A percentile compares a stretch with the other conserved stretches of the same genome.
Evolutionary conservation across 495 filamentous ascomycete genomes (phyloP).

Genomic region (Hypoxylon cercidicola): DNA sequence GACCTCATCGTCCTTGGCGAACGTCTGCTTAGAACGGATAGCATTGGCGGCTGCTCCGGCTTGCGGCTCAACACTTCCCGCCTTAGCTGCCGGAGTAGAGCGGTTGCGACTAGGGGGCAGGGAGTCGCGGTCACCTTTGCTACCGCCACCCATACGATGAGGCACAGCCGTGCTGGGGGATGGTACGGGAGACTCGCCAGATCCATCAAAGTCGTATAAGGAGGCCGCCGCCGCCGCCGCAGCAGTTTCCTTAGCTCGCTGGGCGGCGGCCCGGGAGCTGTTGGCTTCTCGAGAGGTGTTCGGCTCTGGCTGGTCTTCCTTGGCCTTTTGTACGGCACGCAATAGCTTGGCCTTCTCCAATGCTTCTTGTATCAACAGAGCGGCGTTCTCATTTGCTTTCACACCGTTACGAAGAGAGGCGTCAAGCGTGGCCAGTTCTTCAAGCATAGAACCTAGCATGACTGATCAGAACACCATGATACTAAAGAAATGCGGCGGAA

Average conservation of each 20-base stretch:
- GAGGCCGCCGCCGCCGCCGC: slow-evolving; percentile 49
- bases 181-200: slow-evolving; percentile 75
- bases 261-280: slow-evolving; percentile 43
- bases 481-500: background rate
- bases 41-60: slow-evolving; percentile 42
- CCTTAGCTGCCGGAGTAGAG: slow-evolving; percentile 56
- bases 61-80: slow-evolving; percentile 58
- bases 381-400: slow-evolving; percentile 51
- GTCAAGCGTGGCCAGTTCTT: slow-evolving; percentile 53
- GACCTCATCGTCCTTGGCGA: slow-evolving; percentile 80
- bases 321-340: slow-evolving; percentile 60
- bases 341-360: slow-evolving; percentile 60
- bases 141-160: slow-evolving; percentile 48
- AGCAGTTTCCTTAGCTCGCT: slow-evolving; percentile 45
- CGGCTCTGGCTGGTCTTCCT: slow-evolving; percentile 71
- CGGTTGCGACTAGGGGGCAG: slow-evolving; percentile 57
- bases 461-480: slow-evolving; percentile 3
- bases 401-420: slow-evolving; percentile 54
- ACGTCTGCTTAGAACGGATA: slow-evolving; percentile 59
- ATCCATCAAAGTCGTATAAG: slow-evolving; percentile 75
- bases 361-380: slow-evolving; percentile 49
- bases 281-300: no score
- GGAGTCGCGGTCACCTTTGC: slow-evolving; percentile 57
- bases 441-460: slow-evolving; percentile 29
- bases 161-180: slow-evolving; percentile 63